Evolutionary conservation across 176 grass and related monocot species (phyloP).

Genomic region (Canna indica): DNA sequence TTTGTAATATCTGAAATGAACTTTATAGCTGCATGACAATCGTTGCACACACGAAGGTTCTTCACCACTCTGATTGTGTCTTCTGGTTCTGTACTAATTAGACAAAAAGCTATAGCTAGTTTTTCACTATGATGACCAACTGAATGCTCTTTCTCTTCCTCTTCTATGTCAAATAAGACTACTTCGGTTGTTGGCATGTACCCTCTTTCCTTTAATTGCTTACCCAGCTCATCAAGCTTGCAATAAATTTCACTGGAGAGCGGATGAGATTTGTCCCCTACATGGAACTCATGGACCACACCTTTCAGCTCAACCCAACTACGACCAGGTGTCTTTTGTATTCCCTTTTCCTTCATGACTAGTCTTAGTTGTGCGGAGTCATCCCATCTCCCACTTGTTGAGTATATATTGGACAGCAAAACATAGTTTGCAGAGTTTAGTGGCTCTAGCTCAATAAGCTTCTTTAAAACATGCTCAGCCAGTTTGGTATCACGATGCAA

Average conservation of each 20-base stretch:
- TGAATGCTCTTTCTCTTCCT: slow-evolving; percentile 51
- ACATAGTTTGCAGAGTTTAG: slow-evolving; percentile 57
- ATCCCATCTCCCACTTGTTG: slow-evolving; percentile 43
- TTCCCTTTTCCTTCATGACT: slow-evolving; percentile 37
- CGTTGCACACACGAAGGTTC: slow-evolving; percentile 51
- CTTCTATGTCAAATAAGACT: slow-evolving; percentile 64
- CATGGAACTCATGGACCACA: slow-evolving; percentile 44
- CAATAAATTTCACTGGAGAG: slow-evolving; percentile 31
- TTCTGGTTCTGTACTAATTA: slow-evolving; percentile 29
- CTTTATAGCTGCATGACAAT: slow-evolving; percentile 52
- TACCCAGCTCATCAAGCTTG: slow-evolving; percentile 44
- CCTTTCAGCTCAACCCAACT: slow-evolving; percentile 59
- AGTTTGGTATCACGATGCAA: slow-evolving; percentile 29
- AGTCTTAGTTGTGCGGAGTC: slow-evolving; percentile 46
- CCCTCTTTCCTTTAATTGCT: slow-evolving; percentile 44
- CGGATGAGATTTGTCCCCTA: slow-evolving; percentile 47
- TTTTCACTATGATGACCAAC: slow-evolving; percentile 60
- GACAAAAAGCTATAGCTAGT: slow-evolving; percentile 50
- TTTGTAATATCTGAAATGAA: slow-evolving; percentile 41
- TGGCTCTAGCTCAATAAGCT: slow-evolving; percentile 48
- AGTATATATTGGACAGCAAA: slow-evolving; percentile 61
- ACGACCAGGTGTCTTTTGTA: slow-evolving; percentile 41
- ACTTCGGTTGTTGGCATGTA: slow-evolving; percentile 52
- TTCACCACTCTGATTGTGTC: slow-evolving; percentile 49
- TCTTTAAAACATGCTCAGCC: slow-evolving; percentile 45